Conservation (phyloP, 768 basidiomycete genomes). For the Calocera viscosa region DNA sequence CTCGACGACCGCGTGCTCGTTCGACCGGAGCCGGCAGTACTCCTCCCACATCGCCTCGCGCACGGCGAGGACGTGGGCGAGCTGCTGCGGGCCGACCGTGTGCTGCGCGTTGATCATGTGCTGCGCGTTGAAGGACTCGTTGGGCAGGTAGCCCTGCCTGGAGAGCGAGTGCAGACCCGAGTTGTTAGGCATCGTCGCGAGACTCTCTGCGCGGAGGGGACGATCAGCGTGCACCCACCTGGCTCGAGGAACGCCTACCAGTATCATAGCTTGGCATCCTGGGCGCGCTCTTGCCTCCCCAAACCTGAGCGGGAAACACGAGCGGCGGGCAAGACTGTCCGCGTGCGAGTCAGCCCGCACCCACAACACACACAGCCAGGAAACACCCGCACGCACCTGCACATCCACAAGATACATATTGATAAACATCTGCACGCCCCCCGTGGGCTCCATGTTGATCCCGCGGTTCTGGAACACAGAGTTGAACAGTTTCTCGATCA, state of each 20-base stretch:
- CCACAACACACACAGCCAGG: background rate
- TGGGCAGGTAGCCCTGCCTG: background rate
- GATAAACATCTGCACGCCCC: background rate
- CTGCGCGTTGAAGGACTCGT: background rate
- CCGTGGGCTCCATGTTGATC: conserved; percentile 3
- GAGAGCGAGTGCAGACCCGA: background rate
- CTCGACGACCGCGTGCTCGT: background rate
- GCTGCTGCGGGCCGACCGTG: background rate
- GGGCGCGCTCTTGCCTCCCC: background rate
- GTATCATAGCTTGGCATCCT: background rate
- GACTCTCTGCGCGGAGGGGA: background rate
- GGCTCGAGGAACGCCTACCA: background rate
- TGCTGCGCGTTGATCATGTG: background rate
- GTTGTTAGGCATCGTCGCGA: background rate
- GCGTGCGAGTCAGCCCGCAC: background rate
- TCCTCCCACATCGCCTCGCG: background rate
- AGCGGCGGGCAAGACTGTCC: background rate
- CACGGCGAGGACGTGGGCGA: background rate
- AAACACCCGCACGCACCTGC: background rate
- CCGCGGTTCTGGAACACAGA: background rate
- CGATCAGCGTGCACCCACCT: background rate
- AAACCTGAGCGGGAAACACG: background rate
- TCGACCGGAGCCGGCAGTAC: background rate
- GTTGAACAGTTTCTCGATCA: conserved; percentile 2
- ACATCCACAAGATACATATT: background rate